Base-by-base conservation (phyloP, 2,329 filamentous ascomycete species). In the Madurella mycetomatis region DNA sequence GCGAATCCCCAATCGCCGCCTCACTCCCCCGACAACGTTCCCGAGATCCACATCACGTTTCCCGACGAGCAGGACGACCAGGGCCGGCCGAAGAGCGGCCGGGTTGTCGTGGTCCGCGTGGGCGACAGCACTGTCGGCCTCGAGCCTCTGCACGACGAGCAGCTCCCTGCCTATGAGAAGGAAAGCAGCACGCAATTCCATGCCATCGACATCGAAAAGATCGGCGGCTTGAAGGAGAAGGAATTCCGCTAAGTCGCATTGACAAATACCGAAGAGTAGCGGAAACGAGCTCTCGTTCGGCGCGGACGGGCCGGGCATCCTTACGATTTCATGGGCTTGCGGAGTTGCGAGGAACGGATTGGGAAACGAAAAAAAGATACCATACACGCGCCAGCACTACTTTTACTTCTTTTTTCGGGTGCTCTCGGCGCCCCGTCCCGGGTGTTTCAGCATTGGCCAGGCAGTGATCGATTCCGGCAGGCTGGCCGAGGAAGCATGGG, bases 21-120 rank as follows among this genome's bases (percentile, higher is more conserved):
- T 18, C 77, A 87, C 64, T 89, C 87, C 44, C 86, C 88, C n/a
- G 89, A 83, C 71, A 87, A 88, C 62, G 81, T 97, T 30, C 94
- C 94, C 17, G 89, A 97, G 75, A 99, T 99, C 66, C 90, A 92
- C 73, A 96, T 99, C 72, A 97, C 94, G 37, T 97, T 99, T 77
- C 94, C 94, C 15, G 90, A 95, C 65, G 94, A 97, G 77, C 86
- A 95, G 64, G 92, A 96, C 67, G 88, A 90, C 62, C 76, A 83
- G 51, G 92, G 92, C 63, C 90, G 85, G 72, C 81, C 81, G 64
- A 88, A 88, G 75, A 90, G 87, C 62, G 92, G 92, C 34, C 85
- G 92, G 32, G 91, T 97, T 49, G 87, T 99, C 18, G 84, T 97
- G 37, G 92, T 99, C 53, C 84, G 90, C 49, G 90, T 97, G 49